phyloP scores from a whole-genome alignment of 805 yeast genomes.

The Pichia eremophila region DNA sequence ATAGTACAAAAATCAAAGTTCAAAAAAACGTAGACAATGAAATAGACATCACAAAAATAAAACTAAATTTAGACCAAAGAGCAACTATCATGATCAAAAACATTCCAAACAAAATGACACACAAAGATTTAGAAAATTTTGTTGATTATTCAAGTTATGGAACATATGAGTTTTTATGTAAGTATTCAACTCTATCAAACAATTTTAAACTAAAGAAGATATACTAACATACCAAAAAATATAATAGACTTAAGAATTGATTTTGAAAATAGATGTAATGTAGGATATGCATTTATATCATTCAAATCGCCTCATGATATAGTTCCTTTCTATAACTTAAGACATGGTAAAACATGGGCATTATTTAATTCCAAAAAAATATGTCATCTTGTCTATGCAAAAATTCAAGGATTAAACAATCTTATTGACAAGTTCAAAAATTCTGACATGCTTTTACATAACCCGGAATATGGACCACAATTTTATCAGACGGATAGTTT shows the following conservation, averaged over 20 bases:
- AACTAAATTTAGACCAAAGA: conserved; percentile 33
- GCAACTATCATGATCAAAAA: conserved; percentile 45
- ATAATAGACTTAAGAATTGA: conserved; percentile 37
- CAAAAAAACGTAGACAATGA: conserved; percentile 19
- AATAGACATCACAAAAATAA: conserved; percentile 33
- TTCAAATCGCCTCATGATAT: conserved; percentile 36
- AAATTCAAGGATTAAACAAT: conserved; percentile 38
- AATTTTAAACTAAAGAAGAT: no score
- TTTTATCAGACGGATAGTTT: conserved; percentile 29
- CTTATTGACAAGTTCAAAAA: conserved; percentile 39
- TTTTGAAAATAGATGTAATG: conserved; percentile 43
- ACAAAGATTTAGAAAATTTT: conserved; percentile 35
- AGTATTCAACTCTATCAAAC: conserved; percentile 5
- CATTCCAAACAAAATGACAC: conserved; percentile 43
- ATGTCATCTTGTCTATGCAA: conserved; percentile 44
- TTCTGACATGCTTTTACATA: conserved; percentile 39
- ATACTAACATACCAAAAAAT: conserved; percentile 7
- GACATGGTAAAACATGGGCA: conserved; percentile 41
- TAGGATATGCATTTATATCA: conserved; percentile 47
- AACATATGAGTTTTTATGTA: conserved; percentile 32
- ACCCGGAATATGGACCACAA: conserved; percentile 38
- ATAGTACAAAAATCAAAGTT: background rate
- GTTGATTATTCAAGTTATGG: conserved; percentile 35
- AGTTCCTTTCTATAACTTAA: conserved; percentile 33
- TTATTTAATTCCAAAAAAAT: conserved; percentile 39